Conservation (phyloP, 495 filamentous ascomycete species). For the Xylaria longipes region DNA sequence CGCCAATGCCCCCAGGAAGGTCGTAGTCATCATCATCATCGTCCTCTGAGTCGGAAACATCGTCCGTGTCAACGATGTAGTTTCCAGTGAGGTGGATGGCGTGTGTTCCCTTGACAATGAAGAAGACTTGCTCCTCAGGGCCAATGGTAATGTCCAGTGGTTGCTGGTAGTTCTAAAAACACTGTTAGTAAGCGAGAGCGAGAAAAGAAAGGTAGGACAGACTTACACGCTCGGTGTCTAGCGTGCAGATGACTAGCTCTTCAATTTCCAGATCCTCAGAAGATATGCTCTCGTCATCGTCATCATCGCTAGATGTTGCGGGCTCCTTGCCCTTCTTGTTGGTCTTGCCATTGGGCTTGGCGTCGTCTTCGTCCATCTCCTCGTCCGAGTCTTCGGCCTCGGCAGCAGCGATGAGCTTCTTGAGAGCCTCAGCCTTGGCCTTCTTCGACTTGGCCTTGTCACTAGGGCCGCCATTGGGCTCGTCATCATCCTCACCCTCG, state of each 20-base stretch:
- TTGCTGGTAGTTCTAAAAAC: conserved; percentile 84
- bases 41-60: conserved; percentile 66
- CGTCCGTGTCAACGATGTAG: conserved; percentile 70
- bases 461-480: conserved; percentile 86
- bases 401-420: conserved; percentile 74
- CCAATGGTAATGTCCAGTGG: conserved; percentile 88
- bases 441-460: conserved; percentile 88
- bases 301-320: conserved; percentile 69
- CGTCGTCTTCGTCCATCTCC: conserved; percentile 65
- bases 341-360: conserved; percentile 60
- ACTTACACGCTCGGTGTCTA: conserved; percentile 73
- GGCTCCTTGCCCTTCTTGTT: conserved; percentile 83
- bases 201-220: not conserved
- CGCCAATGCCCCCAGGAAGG: conserved; percentile 59
- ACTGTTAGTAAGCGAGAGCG: conserved; percentile 39
- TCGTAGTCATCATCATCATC: conserved; percentile 80
- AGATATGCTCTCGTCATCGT: conserved; percentile 69
- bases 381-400: conserved; percentile 60
- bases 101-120: conserved; percentile 89
- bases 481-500: conserved; percentile 64
- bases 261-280: conserved; percentile 59
- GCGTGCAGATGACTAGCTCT: conserved; percentile 90
- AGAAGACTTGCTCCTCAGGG: conserved; percentile 87
- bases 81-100: conserved; percentile 92
- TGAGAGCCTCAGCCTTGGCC: conserved; percentile 72